Percentiles rank a stretch among this genome's conserved stretches.
phyloP scores from a whole-genome alignment of 140 eudicot species.

The Stevia rebaudiana region DNA sequence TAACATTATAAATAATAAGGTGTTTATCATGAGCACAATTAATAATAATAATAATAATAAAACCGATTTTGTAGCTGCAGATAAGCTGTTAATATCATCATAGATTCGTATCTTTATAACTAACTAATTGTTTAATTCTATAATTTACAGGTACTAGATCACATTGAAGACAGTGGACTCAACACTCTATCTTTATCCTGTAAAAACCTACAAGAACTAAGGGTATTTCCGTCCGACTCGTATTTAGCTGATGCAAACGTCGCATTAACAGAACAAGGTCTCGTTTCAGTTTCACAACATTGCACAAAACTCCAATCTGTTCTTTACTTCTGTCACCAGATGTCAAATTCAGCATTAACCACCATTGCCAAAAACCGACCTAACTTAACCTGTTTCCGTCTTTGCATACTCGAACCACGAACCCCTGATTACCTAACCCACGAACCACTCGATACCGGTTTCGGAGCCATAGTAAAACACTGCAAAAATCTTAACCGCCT shows the following conservation, averaged over 20 bases:
- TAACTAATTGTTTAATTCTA: not conserved
- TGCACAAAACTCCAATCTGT: constrained; percentile 83
- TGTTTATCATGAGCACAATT: no score
- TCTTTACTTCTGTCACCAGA: constrained; percentile 77
- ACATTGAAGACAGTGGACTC: constrained; percentile 77
- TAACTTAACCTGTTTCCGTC: constrained; percentile 54
- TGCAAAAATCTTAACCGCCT: constrained; percentile 67
- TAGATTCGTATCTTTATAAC: not conserved
- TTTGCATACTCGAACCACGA: constrained; percentile 69
- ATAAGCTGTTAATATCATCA: not conserved
- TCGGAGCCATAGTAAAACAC: constrained; percentile 73
- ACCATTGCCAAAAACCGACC: constrained; percentile 73
- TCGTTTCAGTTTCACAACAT: constrained; percentile 72
- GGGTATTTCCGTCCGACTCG: constrained; percentile 86
- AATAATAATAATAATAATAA: no score
- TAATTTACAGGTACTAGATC: constrained; percentile 59
- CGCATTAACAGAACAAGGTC: constrained; percentile 69
- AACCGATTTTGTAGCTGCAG: not conserved
- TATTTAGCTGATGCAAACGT: constrained; percentile 56
- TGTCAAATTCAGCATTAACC: constrained; percentile 69
- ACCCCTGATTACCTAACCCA: constrained; percentile 67
- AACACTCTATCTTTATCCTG: constrained; percentile 62
- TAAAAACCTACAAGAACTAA: constrained; percentile 60
- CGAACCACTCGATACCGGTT: constrained; percentile 75
- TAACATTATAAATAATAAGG: no score